These are phyloP conservation scores for Leccinum truebloodii DNA, from an alignment of 768 basidiomycete genomes.

Conservation along the genomic window DNA sequence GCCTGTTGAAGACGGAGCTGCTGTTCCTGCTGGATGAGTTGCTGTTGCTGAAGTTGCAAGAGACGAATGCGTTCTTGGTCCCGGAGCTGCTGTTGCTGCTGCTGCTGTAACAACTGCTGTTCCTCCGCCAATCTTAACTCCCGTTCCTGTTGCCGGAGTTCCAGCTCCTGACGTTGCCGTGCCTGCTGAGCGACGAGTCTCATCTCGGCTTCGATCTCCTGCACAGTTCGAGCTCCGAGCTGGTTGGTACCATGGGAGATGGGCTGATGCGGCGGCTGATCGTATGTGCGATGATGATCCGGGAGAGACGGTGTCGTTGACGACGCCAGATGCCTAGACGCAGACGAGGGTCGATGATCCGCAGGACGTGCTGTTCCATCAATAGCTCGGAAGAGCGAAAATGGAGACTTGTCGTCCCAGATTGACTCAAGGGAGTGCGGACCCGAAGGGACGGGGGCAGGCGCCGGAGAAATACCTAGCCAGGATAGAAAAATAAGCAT, in stretches of 20 bases:
- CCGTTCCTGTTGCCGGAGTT: slow-evolving; percentile 51
- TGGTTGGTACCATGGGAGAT: slow-evolving; percentile 37
- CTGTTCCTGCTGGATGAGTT: slow-evolving; percentile 35
- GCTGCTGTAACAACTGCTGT: slow-evolving; percentile 41
- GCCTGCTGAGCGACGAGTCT: slow-evolving; percentile 55
- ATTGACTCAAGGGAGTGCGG: slow-evolving; percentile 65
- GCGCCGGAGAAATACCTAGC: slow-evolving; percentile 37
- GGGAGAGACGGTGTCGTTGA: slow-evolving; percentile 26
- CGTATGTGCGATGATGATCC: slow-evolving; percentile 36
- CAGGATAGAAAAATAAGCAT: slow-evolving; percentile 15
- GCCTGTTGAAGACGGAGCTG: slow-evolving; percentile 41
- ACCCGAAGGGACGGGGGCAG: slow-evolving; percentile 24
- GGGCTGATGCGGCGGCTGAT: slow-evolving; percentile 40
- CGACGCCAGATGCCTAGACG: slow-evolving; percentile 25
- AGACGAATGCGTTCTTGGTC: slow-evolving; percentile 41
- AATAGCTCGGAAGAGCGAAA: slow-evolving; percentile 61
- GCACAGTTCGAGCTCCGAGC: slow-evolving; percentile 58
- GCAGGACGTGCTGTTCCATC: slow-evolving; percentile 49
- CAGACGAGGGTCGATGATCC: slow-evolving; percentile 32
- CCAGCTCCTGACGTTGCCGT: slow-evolving; percentile 39
- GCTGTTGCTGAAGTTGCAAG: slow-evolving; percentile 47
- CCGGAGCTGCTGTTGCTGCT: slow-evolving; percentile 43
- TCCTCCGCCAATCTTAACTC: slow-evolving; percentile 35
- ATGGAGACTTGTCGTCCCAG: slow-evolving; percentile 81
- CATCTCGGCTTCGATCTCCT: slow-evolving; percentile 88